phyloP scores from a whole-genome alignment of 768 basidiomycete species.

The Auriscalpium orientale region DNA sequence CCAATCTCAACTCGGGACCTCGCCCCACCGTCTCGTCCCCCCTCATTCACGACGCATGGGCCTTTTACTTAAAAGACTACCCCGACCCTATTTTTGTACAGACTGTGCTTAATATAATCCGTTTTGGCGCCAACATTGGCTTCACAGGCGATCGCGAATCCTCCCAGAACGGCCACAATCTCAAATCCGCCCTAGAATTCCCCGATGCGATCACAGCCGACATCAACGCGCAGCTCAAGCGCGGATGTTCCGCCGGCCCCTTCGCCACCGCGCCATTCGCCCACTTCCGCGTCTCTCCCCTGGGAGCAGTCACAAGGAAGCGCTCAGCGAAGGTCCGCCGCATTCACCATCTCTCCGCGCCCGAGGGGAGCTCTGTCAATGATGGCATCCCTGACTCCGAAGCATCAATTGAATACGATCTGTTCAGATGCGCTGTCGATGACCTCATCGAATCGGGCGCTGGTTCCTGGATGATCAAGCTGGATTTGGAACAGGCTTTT shows the following conservation, averaged over 20 bases:
- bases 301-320: conserved; percentile 15
- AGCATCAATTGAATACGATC: conserved; percentile 24
- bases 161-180: conserved; percentile 13
- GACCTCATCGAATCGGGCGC: conserved; percentile 20
- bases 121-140: conserved; percentile 7
- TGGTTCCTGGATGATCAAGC: conserved; percentile 26
- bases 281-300: conserved; percentile 16
- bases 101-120: conserved; percentile 7
- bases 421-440: conserved; percentile 9
- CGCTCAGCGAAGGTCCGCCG: conserved; percentile 10
- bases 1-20: background rate
- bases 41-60: conserved; percentile 8
- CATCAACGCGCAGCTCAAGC: conserved; percentile 8
- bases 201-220: conserved; percentile 6
- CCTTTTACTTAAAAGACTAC: conserved; percentile 7
- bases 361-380: conserved; percentile 13
- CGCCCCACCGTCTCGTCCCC: background rate
- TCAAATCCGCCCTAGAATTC: conserved; percentile 9
- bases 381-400: conserved; percentile 23
- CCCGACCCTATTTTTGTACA: conserved; percentile 11
- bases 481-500: conserved; percentile 31
- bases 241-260: conserved; percentile 11
- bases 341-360: conserved; percentile 20
- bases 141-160: background rate
- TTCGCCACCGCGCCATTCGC: conserved; percentile 13